phyloP scores from a whole-genome alignment of 2,329 filamentous ascomycete species.

The Lasiodiplodia sp. region DNA sequence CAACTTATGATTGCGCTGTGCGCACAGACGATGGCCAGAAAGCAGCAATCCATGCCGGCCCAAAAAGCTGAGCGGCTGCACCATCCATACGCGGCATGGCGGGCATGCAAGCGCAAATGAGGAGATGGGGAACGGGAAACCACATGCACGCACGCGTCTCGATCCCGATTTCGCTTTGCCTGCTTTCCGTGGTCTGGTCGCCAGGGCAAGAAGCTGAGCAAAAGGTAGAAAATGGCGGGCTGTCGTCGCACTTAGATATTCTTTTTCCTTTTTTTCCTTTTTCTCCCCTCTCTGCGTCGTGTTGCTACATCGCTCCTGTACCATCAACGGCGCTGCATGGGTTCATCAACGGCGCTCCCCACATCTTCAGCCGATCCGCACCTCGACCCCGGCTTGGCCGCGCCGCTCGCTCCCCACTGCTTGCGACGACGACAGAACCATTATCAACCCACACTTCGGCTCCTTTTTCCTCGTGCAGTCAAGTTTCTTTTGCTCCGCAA shows the following conservation, averaged over 20 bases:
- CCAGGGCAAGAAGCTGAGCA: background rate
- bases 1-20: background rate
- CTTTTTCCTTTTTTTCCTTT: background rate
- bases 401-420: background rate
- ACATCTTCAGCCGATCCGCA: background rate
- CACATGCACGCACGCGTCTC: background rate
- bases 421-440: background rate
- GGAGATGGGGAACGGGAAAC: background rate
- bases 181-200: background rate
- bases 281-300: no score
- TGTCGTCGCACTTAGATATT: background rate
- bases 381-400: background rate
- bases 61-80: background rate
- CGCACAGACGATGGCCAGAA: background rate
- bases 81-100: background rate
- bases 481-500: background rate
- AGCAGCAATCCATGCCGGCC: no score
- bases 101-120: conserved; percentile 10
- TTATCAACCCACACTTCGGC: background rate
- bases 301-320: background rate
- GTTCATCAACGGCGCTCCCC: background rate
- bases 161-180: background rate
- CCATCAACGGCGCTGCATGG: background rate
- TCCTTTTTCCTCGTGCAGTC: background rate
- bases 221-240: background rate